phyloP scores from a whole-genome alignment of 306 rosid genomes.

The Canavalia ensiformis region DNA sequence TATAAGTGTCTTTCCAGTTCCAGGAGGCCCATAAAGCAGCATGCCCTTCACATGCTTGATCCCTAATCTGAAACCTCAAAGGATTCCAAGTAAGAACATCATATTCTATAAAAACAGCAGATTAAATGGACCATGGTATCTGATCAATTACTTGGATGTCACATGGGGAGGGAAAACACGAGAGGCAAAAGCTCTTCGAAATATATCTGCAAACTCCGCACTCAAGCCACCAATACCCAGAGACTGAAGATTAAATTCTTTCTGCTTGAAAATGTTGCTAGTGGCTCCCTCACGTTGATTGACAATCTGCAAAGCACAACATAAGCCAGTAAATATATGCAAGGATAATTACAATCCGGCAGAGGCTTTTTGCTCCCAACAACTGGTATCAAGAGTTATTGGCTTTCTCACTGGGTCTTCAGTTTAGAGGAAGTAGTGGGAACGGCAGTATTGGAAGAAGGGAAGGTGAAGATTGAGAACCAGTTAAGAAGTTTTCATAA shows the following conservation, averaged over 20 bases:
- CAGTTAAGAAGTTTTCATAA: slow-evolving; percentile 10
- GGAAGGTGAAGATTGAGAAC: too few relatives aligned
- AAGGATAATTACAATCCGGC: neutral
- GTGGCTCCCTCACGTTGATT: slow-evolving; percentile 95
- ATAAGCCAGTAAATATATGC: slow-evolving; percentile 39
- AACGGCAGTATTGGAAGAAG: too few relatives aligned
- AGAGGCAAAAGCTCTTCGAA: slow-evolving; percentile 99
- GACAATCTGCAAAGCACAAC: slow-evolving; percentile 69
- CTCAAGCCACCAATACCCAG: slow-evolving; percentile 97
- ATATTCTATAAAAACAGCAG: slow-evolving; percentile 35
- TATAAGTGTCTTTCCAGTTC: slow-evolving; percentile 99
- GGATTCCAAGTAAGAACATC: slow-evolving; percentile 50
- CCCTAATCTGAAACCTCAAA: slow-evolving; percentile 81
- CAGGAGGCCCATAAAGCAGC: slow-evolving; percentile 99
- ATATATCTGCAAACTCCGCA: slow-evolving; percentile 95
- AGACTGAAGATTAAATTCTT: slow-evolving; percentile 91
- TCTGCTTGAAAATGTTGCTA: slow-evolving; percentile 88
- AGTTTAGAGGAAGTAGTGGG: too few relatives aligned
- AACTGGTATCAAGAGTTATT: too few relatives aligned
- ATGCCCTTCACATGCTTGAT: slow-evolving; percentile 98
- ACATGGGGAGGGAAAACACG: slow-evolving; percentile 99
- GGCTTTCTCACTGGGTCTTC: too few relatives aligned
- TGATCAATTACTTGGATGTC: slow-evolving; percentile 79
- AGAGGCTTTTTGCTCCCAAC: too few relatives aligned
- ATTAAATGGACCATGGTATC: slow-evolving; percentile 35